Conservation (phyloP, 768 basidiomycete genomes). For the Nidula microcarpa region DNA sequence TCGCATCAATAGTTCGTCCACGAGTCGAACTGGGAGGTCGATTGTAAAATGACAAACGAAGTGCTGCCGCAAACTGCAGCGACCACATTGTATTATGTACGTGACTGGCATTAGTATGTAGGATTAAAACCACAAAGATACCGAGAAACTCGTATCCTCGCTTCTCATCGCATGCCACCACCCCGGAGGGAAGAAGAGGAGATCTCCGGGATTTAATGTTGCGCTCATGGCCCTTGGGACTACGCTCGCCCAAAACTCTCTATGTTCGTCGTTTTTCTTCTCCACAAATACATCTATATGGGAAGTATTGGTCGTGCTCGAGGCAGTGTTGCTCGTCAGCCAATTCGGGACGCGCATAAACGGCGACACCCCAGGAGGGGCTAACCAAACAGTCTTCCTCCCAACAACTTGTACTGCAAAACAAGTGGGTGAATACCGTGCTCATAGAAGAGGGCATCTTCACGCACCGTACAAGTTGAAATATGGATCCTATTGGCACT, state of each 20-base stretch:
- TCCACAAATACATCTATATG: slow-evolving; percentile 70
- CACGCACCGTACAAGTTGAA: slow-evolving; percentile 81
- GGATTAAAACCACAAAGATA: slow-evolving; percentile 85
- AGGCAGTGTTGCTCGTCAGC: no score
- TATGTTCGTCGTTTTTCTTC: slow-evolving; percentile 17
- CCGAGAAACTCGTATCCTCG: slow-evolving; percentile 78
- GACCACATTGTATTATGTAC: no score
- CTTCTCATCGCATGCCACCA: slow-evolving; percentile 96
- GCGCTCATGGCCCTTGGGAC: slow-evolving; percentile 56
- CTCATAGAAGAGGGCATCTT: slow-evolving; percentile 1
- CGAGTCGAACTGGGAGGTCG: no score
- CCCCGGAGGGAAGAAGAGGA: slow-evolving; percentile 85
- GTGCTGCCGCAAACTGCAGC: no score
- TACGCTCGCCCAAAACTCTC: slow-evolving; percentile 54
- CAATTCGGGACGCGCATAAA: slow-evolving; percentile 38
- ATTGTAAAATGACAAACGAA: no score
- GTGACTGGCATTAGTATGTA: not conserved
- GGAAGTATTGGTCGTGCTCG: slow-evolving; percentile 64
- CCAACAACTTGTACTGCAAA: slow-evolving; percentile 82
- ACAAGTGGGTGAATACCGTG: slow-evolving; percentile 7
- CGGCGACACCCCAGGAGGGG: slow-evolving; percentile 56
- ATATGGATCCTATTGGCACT: slow-evolving; percentile 73
- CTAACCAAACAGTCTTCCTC: slow-evolving; percentile 87
- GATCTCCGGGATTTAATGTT: slow-evolving; percentile 76
- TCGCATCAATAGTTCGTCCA: no score